Conservation (phyloP, 2,329 filamentous ascomycete genomes). For the Clarireedia homoeocarpa region DNA sequence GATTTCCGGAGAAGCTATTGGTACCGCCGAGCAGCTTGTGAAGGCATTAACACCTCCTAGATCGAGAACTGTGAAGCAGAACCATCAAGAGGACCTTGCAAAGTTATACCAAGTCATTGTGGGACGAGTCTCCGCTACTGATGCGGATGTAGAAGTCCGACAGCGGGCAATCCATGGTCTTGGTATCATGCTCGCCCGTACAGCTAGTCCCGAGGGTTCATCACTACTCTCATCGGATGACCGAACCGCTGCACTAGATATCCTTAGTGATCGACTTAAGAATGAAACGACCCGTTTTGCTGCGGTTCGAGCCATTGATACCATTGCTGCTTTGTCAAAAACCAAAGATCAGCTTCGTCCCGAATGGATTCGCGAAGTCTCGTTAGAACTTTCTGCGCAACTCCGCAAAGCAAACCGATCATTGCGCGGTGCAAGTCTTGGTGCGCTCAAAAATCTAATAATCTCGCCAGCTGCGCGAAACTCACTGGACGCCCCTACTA, state of each 20-base stretch:
- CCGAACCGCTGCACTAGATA: constrained; percentile 59
- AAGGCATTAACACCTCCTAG: constrained; percentile 90
- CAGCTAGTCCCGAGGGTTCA: constrained; percentile 58
- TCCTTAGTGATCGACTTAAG: constrained; percentile 72
- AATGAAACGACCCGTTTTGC: constrained; percentile 89
- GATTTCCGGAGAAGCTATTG: constrained; percentile 82
- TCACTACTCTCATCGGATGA: constrained; percentile 57
- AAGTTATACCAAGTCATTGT: constrained; percentile 75
- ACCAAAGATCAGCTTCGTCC: constrained; percentile 59
- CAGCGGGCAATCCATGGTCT: constrained; percentile 87
- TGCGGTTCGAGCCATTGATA: constrained; percentile 79
- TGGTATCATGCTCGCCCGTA: constrained; percentile 77
- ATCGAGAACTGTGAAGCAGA: constrained; percentile 56
- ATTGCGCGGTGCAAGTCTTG: constrained; percentile 76
- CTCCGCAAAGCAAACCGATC: constrained; percentile 82
- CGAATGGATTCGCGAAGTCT: constrained; percentile 69
- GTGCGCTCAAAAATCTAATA: constrained; percentile 73
- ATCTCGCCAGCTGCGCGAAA: constrained; percentile 65
- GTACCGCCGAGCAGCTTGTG: constrained; percentile 76
- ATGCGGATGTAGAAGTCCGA: constrained; percentile 89
- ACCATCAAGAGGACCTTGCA: constrained; percentile 64
- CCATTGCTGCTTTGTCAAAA: constrained; percentile 67
- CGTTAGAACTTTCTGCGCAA: constrained; percentile 74
- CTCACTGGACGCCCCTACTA: constrained; percentile 59
- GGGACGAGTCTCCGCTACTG: constrained; percentile 66